Conservation (phyloP, 2,329 filamentous ascomycete species). For the Fonsecaea monophora region DNA sequence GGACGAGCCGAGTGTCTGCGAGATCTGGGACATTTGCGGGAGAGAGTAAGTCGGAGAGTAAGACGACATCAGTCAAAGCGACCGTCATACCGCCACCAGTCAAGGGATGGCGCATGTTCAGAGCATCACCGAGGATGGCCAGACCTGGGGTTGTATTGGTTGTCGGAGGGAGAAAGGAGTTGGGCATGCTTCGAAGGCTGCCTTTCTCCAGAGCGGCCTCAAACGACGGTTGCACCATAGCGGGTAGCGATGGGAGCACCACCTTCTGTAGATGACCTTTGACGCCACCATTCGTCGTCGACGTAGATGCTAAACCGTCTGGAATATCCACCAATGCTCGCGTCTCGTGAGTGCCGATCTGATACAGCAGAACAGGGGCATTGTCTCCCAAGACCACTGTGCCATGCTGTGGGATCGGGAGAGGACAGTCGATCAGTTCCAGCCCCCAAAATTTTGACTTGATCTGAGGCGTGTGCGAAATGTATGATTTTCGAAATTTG, state of each 20-base stretch:
- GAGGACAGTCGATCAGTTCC: slow-evolving; percentile 84
- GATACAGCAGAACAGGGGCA: slow-evolving; percentile 86
- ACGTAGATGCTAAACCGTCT: slow-evolving; percentile 74
- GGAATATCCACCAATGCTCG: slow-evolving; percentile 89
- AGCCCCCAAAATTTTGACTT: slow-evolving; percentile 92
- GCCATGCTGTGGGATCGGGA: slow-evolving; percentile 77
- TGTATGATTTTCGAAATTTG: slow-evolving; percentile 83
- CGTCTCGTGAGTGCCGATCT: slow-evolving; percentile 95
- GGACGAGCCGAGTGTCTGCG: slow-evolving; percentile 69
- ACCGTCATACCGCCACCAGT: slow-evolving; percentile 99
- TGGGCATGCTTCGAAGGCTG: slow-evolving; percentile 89
- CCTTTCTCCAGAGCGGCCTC: slow-evolving; percentile 76
- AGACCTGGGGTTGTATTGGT: slow-evolving; percentile 75
- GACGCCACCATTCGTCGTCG: slow-evolving; percentile 77
- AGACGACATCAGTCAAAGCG: slow-evolving; percentile 86
- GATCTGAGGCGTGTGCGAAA: slow-evolving; percentile 70
- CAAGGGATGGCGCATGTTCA: slow-evolving; percentile 99
- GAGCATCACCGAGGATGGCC: slow-evolving; percentile 86
- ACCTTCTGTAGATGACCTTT: slow-evolving; percentile 81
- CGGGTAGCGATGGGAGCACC: slow-evolving; percentile 79
- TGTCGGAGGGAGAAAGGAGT: slow-evolving; percentile 85
- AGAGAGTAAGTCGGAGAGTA: slow-evolving; percentile 75
- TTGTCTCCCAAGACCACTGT: slow-evolving; percentile 85
- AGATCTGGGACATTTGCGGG: slow-evolving; percentile 73
- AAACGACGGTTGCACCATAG: slow-evolving; percentile 74